Percentiles rank a stretch among this genome's conserved stretches.
Evolutionary conservation across 1,284 basidiomycete species (phyloP).

Genomic region (Trichosporon ovoides): DNA sequence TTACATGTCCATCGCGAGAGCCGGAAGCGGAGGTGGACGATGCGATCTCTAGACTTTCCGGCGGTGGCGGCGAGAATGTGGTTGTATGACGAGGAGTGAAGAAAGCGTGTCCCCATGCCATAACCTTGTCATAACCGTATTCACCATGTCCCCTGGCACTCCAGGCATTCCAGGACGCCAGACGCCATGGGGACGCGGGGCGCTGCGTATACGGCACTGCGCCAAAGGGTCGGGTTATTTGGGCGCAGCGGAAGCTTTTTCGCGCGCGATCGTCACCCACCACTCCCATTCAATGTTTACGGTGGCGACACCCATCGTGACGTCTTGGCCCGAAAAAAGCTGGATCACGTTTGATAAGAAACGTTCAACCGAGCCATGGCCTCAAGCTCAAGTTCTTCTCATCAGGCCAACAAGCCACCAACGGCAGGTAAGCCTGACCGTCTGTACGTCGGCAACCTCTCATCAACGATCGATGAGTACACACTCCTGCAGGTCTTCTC

Average conservation of each 20-base stretch:
- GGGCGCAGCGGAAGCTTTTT: too few species aligned
- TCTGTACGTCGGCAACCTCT: constrained; percentile 86
- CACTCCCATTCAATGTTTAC: neutral
- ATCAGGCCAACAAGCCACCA: constrained; percentile 7
- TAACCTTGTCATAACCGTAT: neutral
- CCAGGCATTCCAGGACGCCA: too few species aligned
- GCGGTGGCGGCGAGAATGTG: neutral
- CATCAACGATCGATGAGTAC: constrained; percentile 86
- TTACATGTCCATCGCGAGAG: constrained; percentile 36
- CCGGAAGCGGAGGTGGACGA: neutral
- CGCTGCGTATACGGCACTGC: too few species aligned
- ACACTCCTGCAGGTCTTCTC: constrained; percentile 81
- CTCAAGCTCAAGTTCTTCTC: neutral
- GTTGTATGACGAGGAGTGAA: neutral
- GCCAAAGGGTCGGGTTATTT: too few species aligned
- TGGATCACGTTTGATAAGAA: too few species aligned
- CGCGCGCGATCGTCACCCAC: too few species aligned
- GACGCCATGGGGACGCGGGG: neutral
- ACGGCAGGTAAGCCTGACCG: constrained; percentile 49
- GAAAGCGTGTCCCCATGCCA: neutral
- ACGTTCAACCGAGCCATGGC: neutral
- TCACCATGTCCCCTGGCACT: too few species aligned
- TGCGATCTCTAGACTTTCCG: neutral
- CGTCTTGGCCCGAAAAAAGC: neutral
- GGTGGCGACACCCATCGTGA: neutral